Conservation (phyloP, 208 protist species). For the Crithidia fasciculata region DNA sequence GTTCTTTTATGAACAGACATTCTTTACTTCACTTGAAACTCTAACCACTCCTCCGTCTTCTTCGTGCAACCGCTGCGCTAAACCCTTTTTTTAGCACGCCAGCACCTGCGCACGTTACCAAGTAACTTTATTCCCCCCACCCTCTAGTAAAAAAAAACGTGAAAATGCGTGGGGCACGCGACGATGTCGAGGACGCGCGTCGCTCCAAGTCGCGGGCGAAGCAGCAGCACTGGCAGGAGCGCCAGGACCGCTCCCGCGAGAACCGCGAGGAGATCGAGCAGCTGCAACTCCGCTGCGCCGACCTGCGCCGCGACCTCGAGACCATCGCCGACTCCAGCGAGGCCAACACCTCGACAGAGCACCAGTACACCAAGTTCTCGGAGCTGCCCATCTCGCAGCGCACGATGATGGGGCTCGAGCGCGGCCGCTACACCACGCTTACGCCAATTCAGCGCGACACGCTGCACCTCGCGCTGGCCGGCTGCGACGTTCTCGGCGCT, state of each 20-base stretch:
- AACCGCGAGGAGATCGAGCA: slow-evolving; percentile 73
- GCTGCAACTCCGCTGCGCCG: slow-evolving; percentile 42
- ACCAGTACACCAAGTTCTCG: slow-evolving; percentile 67
- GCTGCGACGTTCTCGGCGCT: slow-evolving; percentile 98
- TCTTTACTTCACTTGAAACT: background rate
- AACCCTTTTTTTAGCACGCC: background rate
- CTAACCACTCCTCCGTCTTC: slow-evolving; percentile 2
- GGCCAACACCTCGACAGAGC: slow-evolving; percentile 53
- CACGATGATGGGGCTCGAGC: slow-evolving; percentile 91
- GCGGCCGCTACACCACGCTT: slow-evolving; percentile 92
- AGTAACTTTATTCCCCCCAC: too few relatives aligned
- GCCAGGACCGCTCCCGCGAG: slow-evolving; percentile 80
- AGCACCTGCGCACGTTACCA: background rate
- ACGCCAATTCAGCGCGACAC: slow-evolving; percentile 97
- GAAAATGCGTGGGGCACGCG: slow-evolving; percentile 22
- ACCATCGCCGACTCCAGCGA: slow-evolving; percentile 43
- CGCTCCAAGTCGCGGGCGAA: slow-evolving; percentile 53
- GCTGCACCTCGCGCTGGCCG: slow-evolving; percentile 94
- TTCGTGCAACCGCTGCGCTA: slow-evolving; percentile 4
- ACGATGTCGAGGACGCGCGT: slow-evolving; percentile 52
- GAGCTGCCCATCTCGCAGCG: slow-evolving; percentile 93
- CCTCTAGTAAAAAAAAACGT: too few relatives aligned
- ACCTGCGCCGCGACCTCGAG: slow-evolving; percentile 59
- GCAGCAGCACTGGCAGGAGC: slow-evolving; percentile 78
- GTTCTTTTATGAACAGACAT: background rate